Evolutionary conservation across 2,329 filamentous ascomycete species (phyloP).

Genomic region (Colletotrichum sp.): DNA sequence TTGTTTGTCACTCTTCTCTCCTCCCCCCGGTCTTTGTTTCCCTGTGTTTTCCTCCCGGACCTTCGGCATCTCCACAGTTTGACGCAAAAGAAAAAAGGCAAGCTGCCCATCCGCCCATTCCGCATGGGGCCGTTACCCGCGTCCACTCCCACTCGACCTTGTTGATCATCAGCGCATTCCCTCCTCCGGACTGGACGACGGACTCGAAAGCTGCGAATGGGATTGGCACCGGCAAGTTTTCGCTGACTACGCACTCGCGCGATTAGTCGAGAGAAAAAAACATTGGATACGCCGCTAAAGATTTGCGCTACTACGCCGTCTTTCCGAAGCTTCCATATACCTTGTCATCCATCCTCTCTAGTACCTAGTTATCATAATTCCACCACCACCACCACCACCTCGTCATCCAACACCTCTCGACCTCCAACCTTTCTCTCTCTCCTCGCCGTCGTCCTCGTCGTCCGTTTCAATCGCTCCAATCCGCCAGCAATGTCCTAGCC

Average conservation of each 20-base stretch:
- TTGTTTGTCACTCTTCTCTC: neutral
- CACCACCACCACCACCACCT: neutral
- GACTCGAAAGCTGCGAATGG: neutral
- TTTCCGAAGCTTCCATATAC: slow-evolving; percentile 9
- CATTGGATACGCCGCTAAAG: neutral
- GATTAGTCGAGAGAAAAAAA: neutral
- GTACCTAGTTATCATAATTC: neutral
- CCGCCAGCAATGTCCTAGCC: neutral
- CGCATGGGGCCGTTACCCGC: neutral
- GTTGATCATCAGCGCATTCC: neutral
- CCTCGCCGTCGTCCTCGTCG: neutral
- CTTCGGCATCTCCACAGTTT: slow-evolving; percentile 17
- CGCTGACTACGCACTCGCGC: neutral
- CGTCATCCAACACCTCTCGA: neutral
- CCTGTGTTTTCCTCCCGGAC: neutral
- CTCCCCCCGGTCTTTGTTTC: neutral
- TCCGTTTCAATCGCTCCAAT: neutral
- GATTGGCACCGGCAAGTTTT: neutral
- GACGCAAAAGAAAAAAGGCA: neutral
- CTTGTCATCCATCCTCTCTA: neutral
- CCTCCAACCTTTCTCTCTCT: neutral
- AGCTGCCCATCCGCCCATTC: slow-evolving; percentile 4
- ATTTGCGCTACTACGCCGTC: neutral
- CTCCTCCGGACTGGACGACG: neutral
- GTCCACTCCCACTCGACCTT: neutral